Conservation (phyloP, 805 yeast species). For the Ascoidea rubescens region DNA sequence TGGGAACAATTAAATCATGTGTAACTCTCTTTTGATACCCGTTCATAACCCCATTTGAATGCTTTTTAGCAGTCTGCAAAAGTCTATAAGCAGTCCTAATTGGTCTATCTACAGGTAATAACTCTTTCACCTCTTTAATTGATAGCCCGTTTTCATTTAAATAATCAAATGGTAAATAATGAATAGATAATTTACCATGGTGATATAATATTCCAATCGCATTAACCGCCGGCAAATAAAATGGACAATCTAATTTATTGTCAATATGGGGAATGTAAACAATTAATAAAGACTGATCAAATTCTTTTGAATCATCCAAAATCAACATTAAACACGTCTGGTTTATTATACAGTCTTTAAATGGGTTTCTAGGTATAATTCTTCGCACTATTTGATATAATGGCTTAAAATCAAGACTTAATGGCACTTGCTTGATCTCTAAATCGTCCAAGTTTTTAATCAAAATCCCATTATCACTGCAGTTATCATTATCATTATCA, state of each 20-base stretch:
- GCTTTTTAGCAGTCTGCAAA: slow-evolving; percentile 67
- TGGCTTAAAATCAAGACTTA: slow-evolving; percentile 17
- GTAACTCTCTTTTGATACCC: slow-evolving; percentile 83
- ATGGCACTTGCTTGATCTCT: slow-evolving; percentile 22
- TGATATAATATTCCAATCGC: slow-evolving; percentile 60
- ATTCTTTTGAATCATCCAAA: slow-evolving; percentile 13
- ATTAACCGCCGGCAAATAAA: slow-evolving; percentile 74
- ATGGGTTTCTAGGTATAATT: slow-evolving; percentile 84
- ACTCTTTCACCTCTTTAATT: slow-evolving; percentile 15
- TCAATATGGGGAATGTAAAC: slow-evolving; percentile 70
- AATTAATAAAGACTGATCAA: slow-evolving; percentile 34
- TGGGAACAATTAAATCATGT: slow-evolving; percentile 78
- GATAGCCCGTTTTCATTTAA: slow-evolving; percentile 13
- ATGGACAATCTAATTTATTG: slow-evolving; percentile 52
- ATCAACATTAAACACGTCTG: slow-evolving; percentile 62
- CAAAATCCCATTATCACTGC: slow-evolving; percentile 1
- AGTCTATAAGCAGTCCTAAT: slow-evolving; percentile 73
- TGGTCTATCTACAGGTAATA: slow-evolving; percentile 42
- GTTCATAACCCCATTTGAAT: slow-evolving; percentile 66
- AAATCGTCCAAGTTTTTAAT: slow-evolving; percentile 25
- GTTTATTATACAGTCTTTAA: slow-evolving; percentile 67
- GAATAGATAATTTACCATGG: slow-evolving; percentile 41
- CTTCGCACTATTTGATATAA: slow-evolving; percentile 56
- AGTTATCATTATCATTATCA: slow-evolving; percentile 4
- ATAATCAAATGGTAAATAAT: slow-evolving; percentile 50